Conservation (phyloP, 805 yeast species). For the Metschnikowia borealis region DNA sequence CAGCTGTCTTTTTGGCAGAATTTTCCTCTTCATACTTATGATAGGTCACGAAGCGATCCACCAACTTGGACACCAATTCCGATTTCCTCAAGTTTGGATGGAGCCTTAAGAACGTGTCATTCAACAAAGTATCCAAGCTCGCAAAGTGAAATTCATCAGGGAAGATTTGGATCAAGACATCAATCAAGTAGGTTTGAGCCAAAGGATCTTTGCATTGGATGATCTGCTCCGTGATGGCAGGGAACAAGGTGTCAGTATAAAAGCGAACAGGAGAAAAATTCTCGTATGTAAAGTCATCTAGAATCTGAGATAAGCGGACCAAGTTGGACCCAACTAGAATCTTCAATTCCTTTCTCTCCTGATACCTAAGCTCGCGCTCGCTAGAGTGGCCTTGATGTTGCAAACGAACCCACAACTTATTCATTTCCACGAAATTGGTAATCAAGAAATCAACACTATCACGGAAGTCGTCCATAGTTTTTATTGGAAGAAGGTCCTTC, state of each 20-base stretch:
- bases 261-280: slow-evolving; percentile 27
- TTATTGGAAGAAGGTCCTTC: slow-evolving; percentile 56
- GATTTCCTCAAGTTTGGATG: slow-evolving; percentile 68
- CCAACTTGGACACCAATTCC: slow-evolving; percentile 62
- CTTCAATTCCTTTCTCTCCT: slow-evolving; percentile 84
- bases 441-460: slow-evolving; percentile 77
- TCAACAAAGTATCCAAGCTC: slow-evolving; percentile 63
- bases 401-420: slow-evolving; percentile 93
- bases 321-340: slow-evolving; percentile 90
- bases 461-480: slow-evolving; percentile 39
- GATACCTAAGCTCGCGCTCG: slow-evolving; percentile 67
- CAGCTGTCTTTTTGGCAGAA: background rate
- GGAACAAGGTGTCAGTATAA: slow-evolving; percentile 57
- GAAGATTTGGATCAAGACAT: slow-evolving; percentile 89
- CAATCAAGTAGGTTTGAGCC: slow-evolving; percentile 89
- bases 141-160: slow-evolving; percentile 87
- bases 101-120: slow-evolving; percentile 57
- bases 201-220: slow-evolving; percentile 87
- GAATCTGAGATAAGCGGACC: slow-evolving; percentile 82
- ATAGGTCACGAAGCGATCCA: slow-evolving; percentile 64
- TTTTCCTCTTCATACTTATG: slow-evolving; percentile 24
- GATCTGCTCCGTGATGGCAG: slow-evolving; percentile 81
- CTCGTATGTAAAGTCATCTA: slow-evolving; percentile 57
- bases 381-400: slow-evolving; percentile 94
- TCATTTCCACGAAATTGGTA: slow-evolving; percentile 93